Evolutionary conservation across 257 asterid species (phyloP).

Genomic region (Handroanthus guayacan): DNA sequence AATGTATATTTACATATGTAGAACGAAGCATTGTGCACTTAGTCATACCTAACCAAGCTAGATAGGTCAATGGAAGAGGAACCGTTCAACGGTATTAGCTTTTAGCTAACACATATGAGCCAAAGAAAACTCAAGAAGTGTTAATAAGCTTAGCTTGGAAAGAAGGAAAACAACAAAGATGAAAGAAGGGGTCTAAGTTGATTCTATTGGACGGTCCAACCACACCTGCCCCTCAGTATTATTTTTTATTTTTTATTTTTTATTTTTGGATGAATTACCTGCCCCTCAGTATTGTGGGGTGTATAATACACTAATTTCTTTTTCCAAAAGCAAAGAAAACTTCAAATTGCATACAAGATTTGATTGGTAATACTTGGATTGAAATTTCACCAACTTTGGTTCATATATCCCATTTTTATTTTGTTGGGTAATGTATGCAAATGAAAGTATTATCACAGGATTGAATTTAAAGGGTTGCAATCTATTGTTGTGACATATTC

Average conservation of each 20-base stretch:
- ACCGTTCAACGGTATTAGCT: slow-evolving; percentile 67
- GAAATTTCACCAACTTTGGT: neutral
- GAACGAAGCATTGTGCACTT: slow-evolving; percentile 18
- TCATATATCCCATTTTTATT: neutral
- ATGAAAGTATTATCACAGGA: too few relatives aligned
- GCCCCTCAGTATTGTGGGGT: neutral
- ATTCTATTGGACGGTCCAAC: slow-evolving; percentile 8
- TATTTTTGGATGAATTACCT: neutral
- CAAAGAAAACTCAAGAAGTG: neutral
- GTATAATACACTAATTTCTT: too few relatives aligned
- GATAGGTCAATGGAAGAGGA: slow-evolving; percentile 54
- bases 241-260: neutral
- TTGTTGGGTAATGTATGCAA: too few relatives aligned
- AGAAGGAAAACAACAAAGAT: neutral
- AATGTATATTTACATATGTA: neutral
- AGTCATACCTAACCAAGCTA: slow-evolving; percentile 57
- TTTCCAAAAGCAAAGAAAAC: too few relatives aligned
- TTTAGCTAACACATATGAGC: slow-evolving; percentile 16
- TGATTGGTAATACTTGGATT: too few relatives aligned
- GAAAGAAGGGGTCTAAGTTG: neutral
- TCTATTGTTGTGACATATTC: too few relatives aligned
- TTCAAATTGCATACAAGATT: too few relatives aligned
- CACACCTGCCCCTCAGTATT: neutral
- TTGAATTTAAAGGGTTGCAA: too few relatives aligned
- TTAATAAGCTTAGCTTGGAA: neutral